These are phyloP conservation scores for Allium sativum DNA, from an alignment of 106 monocot species.

Conservation along the genomic window DNA sequence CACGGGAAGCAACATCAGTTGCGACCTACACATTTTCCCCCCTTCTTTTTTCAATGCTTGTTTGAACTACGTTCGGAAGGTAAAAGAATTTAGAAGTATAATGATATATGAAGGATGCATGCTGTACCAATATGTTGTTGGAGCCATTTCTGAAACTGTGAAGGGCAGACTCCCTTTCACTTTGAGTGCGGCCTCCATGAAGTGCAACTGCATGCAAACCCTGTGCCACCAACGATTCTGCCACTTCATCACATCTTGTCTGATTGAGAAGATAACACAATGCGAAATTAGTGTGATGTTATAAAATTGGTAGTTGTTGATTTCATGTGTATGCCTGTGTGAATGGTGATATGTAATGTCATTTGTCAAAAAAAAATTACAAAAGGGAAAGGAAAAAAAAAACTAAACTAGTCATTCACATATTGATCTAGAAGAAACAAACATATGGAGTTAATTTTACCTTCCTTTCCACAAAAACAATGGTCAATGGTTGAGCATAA, in stretches of 20 bases:
- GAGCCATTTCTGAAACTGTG: slow-evolving; percentile 41
- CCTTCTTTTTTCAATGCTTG: too few species aligned
- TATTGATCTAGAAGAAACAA: background rate
- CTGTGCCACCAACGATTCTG: slow-evolving; percentile 46
- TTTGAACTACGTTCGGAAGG: too few species aligned
- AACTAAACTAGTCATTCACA: background rate
- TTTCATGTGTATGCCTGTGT: background rate
- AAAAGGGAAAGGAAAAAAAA: background rate
- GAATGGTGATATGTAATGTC: background rate
- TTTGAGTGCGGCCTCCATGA: slow-evolving; percentile 55
- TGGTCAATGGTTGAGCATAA: slow-evolving; percentile 24
- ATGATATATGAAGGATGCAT: too few species aligned
- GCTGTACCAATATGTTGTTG: slow-evolving; percentile 38
- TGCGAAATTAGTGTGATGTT: background rate
- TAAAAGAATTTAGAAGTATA: too few species aligned
- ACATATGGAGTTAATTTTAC: slow-evolving; percentile 12
- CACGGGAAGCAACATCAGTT: slow-evolving; percentile 62
- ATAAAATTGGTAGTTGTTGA: too few species aligned
- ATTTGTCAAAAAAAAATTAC: background rate
- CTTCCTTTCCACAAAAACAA: slow-evolving; percentile 59
- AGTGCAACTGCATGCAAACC: slow-evolving; percentile 51
- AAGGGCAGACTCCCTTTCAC: slow-evolving; percentile 49
- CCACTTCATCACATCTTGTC: slow-evolving; percentile 57
- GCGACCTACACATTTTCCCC: slow-evolving; percentile 27
- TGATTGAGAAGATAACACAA: slow-evolving; percentile 10